Conservation (phyloP, 2,329 filamentous ascomycete species). For the Epichloe festucae region DNA sequence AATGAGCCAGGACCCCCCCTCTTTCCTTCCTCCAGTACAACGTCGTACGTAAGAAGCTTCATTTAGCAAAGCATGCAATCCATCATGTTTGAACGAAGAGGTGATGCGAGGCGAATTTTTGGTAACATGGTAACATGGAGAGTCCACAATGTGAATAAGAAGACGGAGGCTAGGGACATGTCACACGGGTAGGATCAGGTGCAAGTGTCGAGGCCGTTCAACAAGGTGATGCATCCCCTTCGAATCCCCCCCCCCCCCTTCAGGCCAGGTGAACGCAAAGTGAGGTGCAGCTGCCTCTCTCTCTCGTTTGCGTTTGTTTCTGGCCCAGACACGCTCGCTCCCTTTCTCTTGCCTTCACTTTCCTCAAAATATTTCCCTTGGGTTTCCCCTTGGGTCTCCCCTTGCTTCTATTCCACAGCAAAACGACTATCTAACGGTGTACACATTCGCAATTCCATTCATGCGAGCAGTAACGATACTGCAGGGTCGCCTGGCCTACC, state of each 20-base stretch:
- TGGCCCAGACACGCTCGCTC: not conserved
- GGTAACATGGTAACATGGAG: too few species aligned
- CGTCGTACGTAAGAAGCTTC: too few species aligned
- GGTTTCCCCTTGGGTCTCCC: not conserved
- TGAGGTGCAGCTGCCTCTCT: not conserved
- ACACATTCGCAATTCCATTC: not conserved
- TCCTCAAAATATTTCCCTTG: not conserved
- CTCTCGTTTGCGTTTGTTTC: not conserved
- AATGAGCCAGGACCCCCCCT: too few species aligned
- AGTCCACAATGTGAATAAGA: too few species aligned
- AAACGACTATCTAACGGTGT: too few species aligned
- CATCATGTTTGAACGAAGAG: too few species aligned
- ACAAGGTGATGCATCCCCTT: not conserved
- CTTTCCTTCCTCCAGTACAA: too few species aligned
- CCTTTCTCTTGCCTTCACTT: not conserved
- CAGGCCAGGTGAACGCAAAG: not conserved
- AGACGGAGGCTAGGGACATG: too few species aligned
- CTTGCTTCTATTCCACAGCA: not conserved
- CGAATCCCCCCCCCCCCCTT: not conserved
- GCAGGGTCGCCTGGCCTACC: not conserved
- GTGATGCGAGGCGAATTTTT: too few species aligned
- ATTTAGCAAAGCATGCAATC: too few species aligned
- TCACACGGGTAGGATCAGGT: too few species aligned
- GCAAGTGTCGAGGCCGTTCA: too few species aligned
- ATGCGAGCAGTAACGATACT: not conserved